A percentile compares a stretch with the other conserved stretches of the same genome.
phyloP scores from a whole-genome alignment of 2,329 filamentous ascomycete species.

The Alternaria incomplexa region DNA sequence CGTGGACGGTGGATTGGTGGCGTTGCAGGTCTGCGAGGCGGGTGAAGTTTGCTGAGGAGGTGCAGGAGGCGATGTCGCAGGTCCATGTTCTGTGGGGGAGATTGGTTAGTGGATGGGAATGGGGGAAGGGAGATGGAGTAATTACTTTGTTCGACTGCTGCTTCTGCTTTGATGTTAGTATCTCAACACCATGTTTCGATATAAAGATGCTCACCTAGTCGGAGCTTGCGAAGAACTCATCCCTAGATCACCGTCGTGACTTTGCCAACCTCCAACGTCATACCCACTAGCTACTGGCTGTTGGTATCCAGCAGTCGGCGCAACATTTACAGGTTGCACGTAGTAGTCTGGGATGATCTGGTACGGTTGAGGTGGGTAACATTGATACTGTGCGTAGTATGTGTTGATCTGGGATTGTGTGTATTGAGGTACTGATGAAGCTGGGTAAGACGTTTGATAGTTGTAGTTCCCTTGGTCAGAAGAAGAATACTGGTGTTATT shows the following conservation, averaged over 20 bases:
- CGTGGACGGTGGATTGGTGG: constrained; percentile 45
- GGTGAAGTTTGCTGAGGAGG: constrained; percentile 43
- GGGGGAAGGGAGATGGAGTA: background rate
- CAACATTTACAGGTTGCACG: constrained; percentile 16
- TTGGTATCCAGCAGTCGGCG: constrained; percentile 13
- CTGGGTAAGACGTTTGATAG: constrained; percentile 18
- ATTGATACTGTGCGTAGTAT: constrained; percentile 40
- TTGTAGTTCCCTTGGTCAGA: constrained; percentile 27
- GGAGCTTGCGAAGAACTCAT: constrained; percentile 6
- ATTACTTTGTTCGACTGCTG: constrained; percentile 28
- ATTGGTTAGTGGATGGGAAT: background rate
- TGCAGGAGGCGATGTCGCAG: constrained; percentile 38
- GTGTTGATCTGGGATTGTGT: constrained; percentile 39
- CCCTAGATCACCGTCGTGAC: constrained; percentile 5
- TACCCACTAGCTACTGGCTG: constrained; percentile 15
- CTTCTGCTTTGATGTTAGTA: constrained; percentile 10
- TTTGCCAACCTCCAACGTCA: constrained; percentile 16
- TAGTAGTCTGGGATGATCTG: constrained; percentile 34
- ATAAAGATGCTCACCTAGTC: constrained; percentile 10
- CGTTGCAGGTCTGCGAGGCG: constrained; percentile 45
- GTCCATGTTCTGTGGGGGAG: constrained; percentile 34
- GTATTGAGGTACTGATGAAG: constrained; percentile 32
- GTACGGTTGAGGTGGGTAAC: constrained; percentile 38
- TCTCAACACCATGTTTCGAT: background rate
- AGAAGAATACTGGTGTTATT: constrained; percentile 24